Conservation (phyloP, 2,329 filamentous ascomycete genomes). For the Paecilomyces dactylethromorphus region DNA sequence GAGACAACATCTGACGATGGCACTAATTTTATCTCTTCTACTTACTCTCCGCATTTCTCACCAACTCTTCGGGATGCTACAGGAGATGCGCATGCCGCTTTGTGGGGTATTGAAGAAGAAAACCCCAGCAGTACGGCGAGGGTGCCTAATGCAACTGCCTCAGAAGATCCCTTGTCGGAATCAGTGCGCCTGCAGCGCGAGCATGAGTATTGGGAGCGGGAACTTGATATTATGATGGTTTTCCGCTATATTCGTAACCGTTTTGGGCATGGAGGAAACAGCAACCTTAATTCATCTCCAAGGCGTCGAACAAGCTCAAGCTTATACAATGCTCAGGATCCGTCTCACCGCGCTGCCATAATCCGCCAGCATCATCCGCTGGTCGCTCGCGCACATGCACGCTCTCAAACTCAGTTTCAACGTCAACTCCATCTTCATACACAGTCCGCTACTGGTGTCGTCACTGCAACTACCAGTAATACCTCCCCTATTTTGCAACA, state of each 20-base stretch:
- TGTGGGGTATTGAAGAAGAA: conserved; percentile 63
- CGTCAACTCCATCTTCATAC: conserved; percentile 18
- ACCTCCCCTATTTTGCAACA: conserved; percentile 31
- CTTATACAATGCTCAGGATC: conserved; percentile 48
- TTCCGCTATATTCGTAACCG: conserved; percentile 79
- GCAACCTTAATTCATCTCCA: conserved; percentile 26
- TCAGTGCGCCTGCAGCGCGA: conserved; percentile 45
- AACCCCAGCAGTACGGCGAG: conserved; percentile 9
- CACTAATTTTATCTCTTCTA: conserved; percentile 19
- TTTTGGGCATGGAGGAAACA: conserved; percentile 51
- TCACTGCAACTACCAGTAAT: conserved; percentile 11
- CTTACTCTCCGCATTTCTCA: conserved; percentile 40
- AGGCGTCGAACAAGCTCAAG: conserved; percentile 40
- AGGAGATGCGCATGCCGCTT: conserved; percentile 45
- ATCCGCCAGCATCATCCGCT: conserved; percentile 87
- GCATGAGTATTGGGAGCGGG: conserved; percentile 83
- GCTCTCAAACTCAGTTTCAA: conserved; percentile 47
- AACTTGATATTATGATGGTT: conserved; percentile 84
- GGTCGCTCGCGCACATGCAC: conserved; percentile 52
- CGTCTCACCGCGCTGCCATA: conserved; percentile 70
- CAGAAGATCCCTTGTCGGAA: conserved; percentile 29
- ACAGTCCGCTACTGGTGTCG: conserved; percentile 10
- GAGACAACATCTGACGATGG: conserved; percentile 13
- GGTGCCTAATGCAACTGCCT: conserved; percentile 4
- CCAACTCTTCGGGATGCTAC: conserved; percentile 41